These are phyloP conservation scores for Candida rishiriensis DNA, from an alignment of 805 yeast genomes.

Conservation along the genomic window DNA sequence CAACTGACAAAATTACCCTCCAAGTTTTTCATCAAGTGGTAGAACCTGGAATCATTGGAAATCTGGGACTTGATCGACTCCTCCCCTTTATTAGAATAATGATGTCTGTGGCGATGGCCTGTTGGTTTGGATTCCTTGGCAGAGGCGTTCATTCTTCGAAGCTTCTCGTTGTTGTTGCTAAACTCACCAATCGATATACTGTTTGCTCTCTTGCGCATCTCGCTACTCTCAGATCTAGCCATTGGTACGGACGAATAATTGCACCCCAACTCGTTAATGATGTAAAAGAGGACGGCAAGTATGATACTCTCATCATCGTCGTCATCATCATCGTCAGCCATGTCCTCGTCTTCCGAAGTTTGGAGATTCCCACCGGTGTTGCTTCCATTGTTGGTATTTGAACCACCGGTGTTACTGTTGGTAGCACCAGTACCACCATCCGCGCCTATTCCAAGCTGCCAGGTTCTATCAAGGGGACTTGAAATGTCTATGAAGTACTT, in stretches of 20 bases:
- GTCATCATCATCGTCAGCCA: constrained; percentile 14
- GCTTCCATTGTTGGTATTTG: not conserved
- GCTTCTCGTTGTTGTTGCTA: constrained; percentile 25
- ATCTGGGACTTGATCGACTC: constrained; percentile 19
- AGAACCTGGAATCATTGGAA: constrained; percentile 21
- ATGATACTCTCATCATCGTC: constrained; percentile 26
- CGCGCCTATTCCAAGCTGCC: constrained; percentile 10
- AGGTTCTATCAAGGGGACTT: constrained; percentile 17
- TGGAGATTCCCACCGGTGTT: constrained; percentile 1
- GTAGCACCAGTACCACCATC: not conserved
- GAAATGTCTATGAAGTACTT: constrained; percentile 22
- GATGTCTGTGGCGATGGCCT: not conserved
- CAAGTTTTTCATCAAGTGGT: constrained; percentile 22
- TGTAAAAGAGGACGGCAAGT: constrained; percentile 24
- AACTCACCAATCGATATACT: constrained; percentile 26
- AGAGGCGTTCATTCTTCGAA: constrained; percentile 12
- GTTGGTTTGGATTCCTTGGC: constrained; percentile 6
- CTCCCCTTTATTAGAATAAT: constrained; percentile 10
- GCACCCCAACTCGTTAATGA: constrained; percentile 25
- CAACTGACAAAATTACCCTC: constrained; percentile 23
- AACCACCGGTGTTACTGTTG: constrained; percentile 2
- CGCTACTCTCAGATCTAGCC: not conserved
- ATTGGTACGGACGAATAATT: constrained; percentile 2
- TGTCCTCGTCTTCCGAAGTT: constrained; percentile 15
- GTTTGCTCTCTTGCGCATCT: constrained; percentile 14